phyloP scores from a whole-genome alignment of 176 grass and related monocot genomes.

The Lolium perenne region DNA sequence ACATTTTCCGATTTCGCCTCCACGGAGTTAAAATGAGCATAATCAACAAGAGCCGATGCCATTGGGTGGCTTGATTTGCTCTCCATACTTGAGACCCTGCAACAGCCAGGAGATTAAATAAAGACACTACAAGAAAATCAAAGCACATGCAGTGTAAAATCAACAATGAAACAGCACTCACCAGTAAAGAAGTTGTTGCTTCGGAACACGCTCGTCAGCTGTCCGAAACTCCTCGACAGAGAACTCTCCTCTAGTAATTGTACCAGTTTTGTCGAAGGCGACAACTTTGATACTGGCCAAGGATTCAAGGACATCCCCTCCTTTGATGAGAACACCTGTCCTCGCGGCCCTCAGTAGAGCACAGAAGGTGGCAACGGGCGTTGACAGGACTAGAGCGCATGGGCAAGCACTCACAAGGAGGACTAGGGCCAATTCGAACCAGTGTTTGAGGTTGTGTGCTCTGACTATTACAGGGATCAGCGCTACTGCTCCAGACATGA shows the following conservation, averaged over 20 bases:
- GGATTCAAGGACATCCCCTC: conserved; percentile 92
- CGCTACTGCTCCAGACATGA: conserved; percentile 65
- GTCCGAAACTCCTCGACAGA: conserved; percentile 65
- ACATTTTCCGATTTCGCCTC: conserved; percentile 82
- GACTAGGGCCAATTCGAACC: conserved; percentile 78
- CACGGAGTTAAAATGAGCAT: conserved; percentile 71
- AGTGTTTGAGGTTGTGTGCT: conserved; percentile 56
- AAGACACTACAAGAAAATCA: background rate
- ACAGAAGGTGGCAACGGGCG: conserved; percentile 92
- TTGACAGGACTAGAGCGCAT: conserved; percentile 89
- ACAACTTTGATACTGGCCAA: conserved; percentile 70
- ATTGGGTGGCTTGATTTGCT: conserved; percentile 98
- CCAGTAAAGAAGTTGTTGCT: conserved; percentile 76
- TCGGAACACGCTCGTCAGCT: conserved; percentile 38
- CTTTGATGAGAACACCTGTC: conserved; percentile 84
- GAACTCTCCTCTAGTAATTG: conserved; percentile 93
- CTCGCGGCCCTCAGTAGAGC: conserved; percentile 78
- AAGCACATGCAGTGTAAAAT: background rate
- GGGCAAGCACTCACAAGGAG: conserved; percentile 95
- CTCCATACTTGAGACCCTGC: conserved; percentile 92
- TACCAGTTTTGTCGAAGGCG: conserved; percentile 95
- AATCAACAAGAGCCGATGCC: conserved; percentile 78
- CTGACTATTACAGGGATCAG: conserved; percentile 60
- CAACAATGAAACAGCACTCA: conserved; percentile 4
- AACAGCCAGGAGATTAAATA: conserved; percentile 30